phyloP scores from a whole-genome alignment of 1,139 yeast genomes.

The Wickerhamomyces sp. region DNA sequence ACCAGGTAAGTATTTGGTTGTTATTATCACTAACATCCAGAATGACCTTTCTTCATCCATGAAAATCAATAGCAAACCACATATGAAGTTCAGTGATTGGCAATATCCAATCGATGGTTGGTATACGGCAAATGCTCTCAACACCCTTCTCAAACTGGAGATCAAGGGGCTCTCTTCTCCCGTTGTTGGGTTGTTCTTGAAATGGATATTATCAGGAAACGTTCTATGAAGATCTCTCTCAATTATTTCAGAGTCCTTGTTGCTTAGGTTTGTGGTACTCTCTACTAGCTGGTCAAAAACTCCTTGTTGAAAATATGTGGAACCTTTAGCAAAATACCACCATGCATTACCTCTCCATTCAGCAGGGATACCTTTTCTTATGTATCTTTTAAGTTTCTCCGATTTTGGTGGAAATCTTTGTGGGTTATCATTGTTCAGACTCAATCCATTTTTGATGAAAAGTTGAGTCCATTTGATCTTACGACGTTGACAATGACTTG shows the following conservation, averaged over 20 bases:
- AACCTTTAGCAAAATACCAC: conserved; percentile 95
- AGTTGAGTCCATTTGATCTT: conserved; percentile 71
- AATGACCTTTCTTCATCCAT: conserved; percentile 86
- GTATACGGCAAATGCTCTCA: conserved; percentile 78
- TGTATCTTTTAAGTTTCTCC: conserved; percentile 74
- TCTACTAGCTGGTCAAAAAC: conserved; percentile 63
- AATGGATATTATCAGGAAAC: conserved; percentile 86
- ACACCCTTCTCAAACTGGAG: conserved; percentile 69
- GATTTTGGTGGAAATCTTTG: conserved; percentile 76
- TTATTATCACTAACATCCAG: conserved; percentile 92
- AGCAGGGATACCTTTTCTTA: conserved; percentile 90
- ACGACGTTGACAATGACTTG: conserved; percentile 56
- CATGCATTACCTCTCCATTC: conserved; percentile 97
- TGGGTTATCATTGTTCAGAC: conserved; percentile 34
- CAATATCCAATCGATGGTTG: conserved; percentile 94
- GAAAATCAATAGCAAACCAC: conserved; percentile 76
- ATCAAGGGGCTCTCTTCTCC: conserved; percentile 56
- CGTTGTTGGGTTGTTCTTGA: conserved; percentile 35
- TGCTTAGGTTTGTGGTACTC: conserved; percentile 45
- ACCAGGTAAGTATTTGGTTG: conserved; percentile 83
- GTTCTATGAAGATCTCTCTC: conserved; percentile 92
- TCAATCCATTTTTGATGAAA: conserved; percentile 65
- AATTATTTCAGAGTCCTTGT: conserved; percentile 82
- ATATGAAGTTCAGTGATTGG: conserved; percentile 87
- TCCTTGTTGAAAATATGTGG: conserved; percentile 68